These are phyloP conservation scores for Paraconiothyrium brasiliense DNA, from an alignment of 2,329 filamentous ascomycete species.

Conservation along the genomic window DNA sequence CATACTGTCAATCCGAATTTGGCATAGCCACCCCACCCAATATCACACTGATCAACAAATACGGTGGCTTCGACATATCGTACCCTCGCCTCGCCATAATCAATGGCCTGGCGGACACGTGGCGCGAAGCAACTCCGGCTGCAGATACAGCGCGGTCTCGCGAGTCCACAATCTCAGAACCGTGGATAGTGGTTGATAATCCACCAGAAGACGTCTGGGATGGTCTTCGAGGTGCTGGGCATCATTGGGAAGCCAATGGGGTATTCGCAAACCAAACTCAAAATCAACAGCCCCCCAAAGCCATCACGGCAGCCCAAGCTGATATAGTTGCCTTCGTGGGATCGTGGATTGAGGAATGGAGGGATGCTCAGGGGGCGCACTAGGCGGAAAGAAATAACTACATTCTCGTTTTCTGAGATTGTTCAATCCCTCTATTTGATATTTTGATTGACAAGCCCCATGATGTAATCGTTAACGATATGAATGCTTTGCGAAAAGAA, in stretches of 20 bases:
- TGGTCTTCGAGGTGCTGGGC: slow-evolving; percentile 2
- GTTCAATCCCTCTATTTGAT: neutral
- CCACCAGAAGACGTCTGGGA: slow-evolving; percentile 2
- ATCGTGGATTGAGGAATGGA: neutral
- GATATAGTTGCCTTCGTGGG: neutral
- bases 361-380: neutral
- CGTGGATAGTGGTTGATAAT: slow-evolving; percentile 71
- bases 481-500: too few relatives aligned
- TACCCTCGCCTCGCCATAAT: slow-evolving; percentile 80
- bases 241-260: slow-evolving; percentile 4
- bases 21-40: slow-evolving; percentile 72
- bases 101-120: slow-evolving; percentile 81
- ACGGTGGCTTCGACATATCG: slow-evolving; percentile 76
- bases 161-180: slow-evolving; percentile 70
- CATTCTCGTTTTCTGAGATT: neutral
- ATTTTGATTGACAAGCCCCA: neutral
- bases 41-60: slow-evolving; percentile 74
- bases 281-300: neutral
- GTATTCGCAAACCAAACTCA: neutral
- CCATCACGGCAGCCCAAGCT: neutral
- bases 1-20: slow-evolving; percentile 73
- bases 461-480: too few relatives aligned
- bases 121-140: slow-evolving; percentile 77
- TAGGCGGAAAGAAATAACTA: neutral
- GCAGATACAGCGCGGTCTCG: slow-evolving; percentile 67